These are phyloP conservation scores for Penicillium roqueforti DNA, from an alignment of 495 filamentous ascomycete genomes.

Conservation along the genomic window DNA sequence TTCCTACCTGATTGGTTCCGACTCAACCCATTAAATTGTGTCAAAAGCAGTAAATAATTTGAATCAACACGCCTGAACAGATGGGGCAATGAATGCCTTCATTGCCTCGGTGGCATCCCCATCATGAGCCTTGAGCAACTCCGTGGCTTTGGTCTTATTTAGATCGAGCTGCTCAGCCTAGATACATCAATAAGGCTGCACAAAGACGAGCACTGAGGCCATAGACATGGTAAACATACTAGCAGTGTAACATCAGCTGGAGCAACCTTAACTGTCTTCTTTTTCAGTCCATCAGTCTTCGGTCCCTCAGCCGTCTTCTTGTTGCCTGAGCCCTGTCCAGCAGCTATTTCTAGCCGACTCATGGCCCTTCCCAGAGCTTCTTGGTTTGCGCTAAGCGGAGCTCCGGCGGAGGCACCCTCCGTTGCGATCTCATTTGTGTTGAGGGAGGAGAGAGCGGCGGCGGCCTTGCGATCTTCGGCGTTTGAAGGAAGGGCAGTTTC, in stretches of 20 bases:
- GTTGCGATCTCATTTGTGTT: conserved; percentile 55
- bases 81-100: conserved; percentile 53
- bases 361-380: conserved; percentile 85
- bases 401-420: conserved; percentile 45
- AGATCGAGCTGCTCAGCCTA: conserved; percentile 79
- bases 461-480: conserved; percentile 87
- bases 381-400: conserved; percentile 55
- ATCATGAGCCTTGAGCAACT: conserved; percentile 73
- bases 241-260: conserved; percentile 61
- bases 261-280: conserved; percentile 61
- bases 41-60: not conserved
- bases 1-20: not conserved
- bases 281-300: conserved; percentile 45
- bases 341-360: conserved; percentile 55
- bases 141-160: conserved; percentile 74
- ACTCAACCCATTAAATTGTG: not conserved
- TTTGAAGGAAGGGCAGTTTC: conserved; percentile 55
- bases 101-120: conserved; percentile 71
- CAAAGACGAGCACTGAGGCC: not conserved
- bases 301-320: conserved; percentile 24
- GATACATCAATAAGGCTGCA: conserved; percentile 1
- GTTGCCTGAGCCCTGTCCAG: conserved; percentile 27
- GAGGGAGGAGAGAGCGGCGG: conserved; percentile 76
- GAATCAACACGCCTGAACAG: conserved; percentile 21
- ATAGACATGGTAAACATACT: conserved; percentile 40